phyloP scores from a whole-genome alignment of 495 filamentous ascomycete genomes.

The Gamarada debralockiae region DNA sequence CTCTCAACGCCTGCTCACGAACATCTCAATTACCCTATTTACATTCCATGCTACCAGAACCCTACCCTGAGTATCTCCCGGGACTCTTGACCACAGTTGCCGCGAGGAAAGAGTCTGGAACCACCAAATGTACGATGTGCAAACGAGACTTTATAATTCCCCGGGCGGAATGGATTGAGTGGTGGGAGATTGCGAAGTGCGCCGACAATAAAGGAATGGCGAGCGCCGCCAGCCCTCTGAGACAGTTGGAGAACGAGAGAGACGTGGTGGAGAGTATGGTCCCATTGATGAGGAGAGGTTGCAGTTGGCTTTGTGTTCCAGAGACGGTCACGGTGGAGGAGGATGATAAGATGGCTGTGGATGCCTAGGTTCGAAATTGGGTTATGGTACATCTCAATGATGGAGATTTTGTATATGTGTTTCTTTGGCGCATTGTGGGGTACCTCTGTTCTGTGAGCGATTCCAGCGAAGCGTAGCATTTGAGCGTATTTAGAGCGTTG shows the following conservation, averaged over 20 bases:
- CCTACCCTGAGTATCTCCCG: constrained; percentile 31
- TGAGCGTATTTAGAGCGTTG: too few relatives aligned
- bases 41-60: constrained; percentile 11
- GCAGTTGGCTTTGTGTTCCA: constrained; percentile 63
- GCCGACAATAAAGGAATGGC: neutral
- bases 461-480: too few relatives aligned
- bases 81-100: constrained; percentile 25
- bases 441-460: too few relatives aligned
- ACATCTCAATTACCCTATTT: constrained; percentile 18
- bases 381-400: too few relatives aligned
- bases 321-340: neutral
- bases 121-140: constrained; percentile 58
- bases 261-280: constrained; percentile 35
- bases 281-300: constrained; percentile 61
- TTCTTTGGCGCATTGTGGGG: too few relatives aligned
- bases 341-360: neutral
- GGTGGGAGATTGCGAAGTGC: constrained; percentile 49
- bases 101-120: constrained; percentile 45
- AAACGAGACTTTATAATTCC: constrained; percentile 51
- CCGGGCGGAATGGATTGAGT: constrained; percentile 69
- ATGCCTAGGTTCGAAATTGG: too few relatives aligned
- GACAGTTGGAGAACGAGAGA: constrained; percentile 21
- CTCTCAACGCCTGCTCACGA: constrained; percentile 20
- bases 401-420: too few relatives aligned
- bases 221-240: constrained; percentile 19